These are phyloP conservation scores for Ambrosiella xylebori DNA, from an alignment of 2,329 filamentous ascomycete species.

Conservation along the genomic window DNA sequence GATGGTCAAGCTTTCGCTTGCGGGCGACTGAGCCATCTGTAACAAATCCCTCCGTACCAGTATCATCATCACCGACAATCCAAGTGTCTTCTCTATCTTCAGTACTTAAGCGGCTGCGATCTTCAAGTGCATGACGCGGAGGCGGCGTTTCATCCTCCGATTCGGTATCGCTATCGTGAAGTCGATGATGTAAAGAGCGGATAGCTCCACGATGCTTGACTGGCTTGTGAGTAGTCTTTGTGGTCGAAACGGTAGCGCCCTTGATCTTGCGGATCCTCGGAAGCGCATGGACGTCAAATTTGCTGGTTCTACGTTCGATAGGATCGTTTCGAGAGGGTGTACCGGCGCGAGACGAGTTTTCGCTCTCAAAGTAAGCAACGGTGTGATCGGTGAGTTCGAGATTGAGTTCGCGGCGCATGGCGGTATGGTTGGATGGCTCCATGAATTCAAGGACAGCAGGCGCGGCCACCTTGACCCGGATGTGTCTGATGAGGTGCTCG, in stretches of 20 bases:
- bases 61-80: slow-evolving; percentile 41
- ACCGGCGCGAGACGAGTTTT: slow-evolving; percentile 43
- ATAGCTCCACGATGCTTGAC: slow-evolving; percentile 43
- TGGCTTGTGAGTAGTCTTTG: slow-evolving; percentile 29
- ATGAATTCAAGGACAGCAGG: slow-evolving; percentile 67
- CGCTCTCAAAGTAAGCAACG: slow-evolving; percentile 20
- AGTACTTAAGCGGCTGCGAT: slow-evolving; percentile 44
- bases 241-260: slow-evolving; percentile 17
- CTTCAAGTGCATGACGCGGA: slow-evolving; percentile 62
- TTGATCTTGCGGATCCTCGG: slow-evolving; percentile 60
- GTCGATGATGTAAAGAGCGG: slow-evolving; percentile 59
- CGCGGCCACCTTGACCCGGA: slow-evolving; percentile 72
- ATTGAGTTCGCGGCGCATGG: slow-evolving; percentile 65
- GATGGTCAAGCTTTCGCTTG: slow-evolving; percentile 54
- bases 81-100: slow-evolving; percentile 38
- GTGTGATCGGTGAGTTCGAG: slow-evolving; percentile 36
- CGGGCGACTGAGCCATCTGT: slow-evolving; percentile 36
- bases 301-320: slow-evolving; percentile 41
- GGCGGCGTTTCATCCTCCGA: slow-evolving; percentile 57
- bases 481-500: slow-evolving; percentile 74
- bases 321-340: slow-evolving; percentile 46
- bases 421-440: slow-evolving; percentile 60
- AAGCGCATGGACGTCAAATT: slow-evolving; percentile 40
- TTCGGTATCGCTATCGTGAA: slow-evolving; percentile 43
- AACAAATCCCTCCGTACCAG: slow-evolving; percentile 55